Evolutionary conservation across 2,329 filamentous ascomycete species (phyloP).

Genomic region (Cladosporium sp.): DNA sequence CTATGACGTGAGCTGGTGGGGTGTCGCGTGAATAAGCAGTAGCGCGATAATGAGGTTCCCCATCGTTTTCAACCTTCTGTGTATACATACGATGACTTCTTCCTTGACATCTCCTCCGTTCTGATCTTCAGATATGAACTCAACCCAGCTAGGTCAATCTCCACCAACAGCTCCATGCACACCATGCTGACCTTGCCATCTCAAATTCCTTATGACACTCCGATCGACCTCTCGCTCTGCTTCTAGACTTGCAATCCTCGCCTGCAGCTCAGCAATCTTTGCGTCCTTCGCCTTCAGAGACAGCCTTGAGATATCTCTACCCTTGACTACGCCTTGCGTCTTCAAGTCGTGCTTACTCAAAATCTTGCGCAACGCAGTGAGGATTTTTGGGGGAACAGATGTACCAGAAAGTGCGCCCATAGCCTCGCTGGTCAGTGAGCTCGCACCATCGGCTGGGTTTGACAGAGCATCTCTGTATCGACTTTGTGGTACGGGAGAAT

Average conservation of each 20-base stretch:
- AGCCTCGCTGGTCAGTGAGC: constrained; percentile 23
- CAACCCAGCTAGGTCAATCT: neutral
- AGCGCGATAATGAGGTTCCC: too few relatives aligned
- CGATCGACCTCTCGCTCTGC: constrained; percentile 53
- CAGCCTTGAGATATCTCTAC: constrained; percentile 62
- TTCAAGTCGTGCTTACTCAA: constrained; percentile 56
- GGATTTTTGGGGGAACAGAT: constrained; percentile 19
- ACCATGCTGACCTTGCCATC: constrained; percentile 23
- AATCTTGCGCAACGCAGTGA: constrained; percentile 38
- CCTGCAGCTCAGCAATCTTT: constrained; percentile 61
- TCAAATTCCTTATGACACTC: constrained; percentile 44
- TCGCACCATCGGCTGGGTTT: constrained; percentile 22
- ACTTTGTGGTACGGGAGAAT: constrained; percentile 20
- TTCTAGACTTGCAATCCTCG: constrained; percentile 58
- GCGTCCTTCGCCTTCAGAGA: constrained; percentile 62
- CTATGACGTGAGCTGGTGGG: too few relatives aligned
- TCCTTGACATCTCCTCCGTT: too few relatives aligned
- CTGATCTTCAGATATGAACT: too few relatives aligned
- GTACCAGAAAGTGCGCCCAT: constrained; percentile 18
- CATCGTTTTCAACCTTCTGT: too few relatives aligned
- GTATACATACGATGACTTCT: too few relatives aligned
- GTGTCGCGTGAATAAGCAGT: too few relatives aligned
- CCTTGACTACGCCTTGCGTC: constrained; percentile 58
- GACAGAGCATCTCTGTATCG: constrained; percentile 24
- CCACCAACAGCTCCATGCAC: neutral